Evolutionary conservation across 495 filamentous ascomycete genomes (phyloP).

Genomic region (Penicillium macrosclerotiorum): DNA sequence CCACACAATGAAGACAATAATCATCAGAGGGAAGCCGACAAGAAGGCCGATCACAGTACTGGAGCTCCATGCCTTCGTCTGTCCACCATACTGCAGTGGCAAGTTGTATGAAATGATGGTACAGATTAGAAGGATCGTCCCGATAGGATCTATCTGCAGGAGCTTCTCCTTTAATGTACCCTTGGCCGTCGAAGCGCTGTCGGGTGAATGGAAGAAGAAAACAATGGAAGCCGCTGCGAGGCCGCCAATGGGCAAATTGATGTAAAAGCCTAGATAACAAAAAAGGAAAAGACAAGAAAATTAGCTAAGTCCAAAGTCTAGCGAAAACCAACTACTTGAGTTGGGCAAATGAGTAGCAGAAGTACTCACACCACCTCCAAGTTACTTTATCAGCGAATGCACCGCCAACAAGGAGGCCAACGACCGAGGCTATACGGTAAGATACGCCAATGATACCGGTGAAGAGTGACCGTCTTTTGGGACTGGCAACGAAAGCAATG

Average conservation of each 20-base stretch:
- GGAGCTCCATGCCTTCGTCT: slow-evolving; percentile 27
- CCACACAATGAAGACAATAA: neutral
- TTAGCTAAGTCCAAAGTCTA: no score
- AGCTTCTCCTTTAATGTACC: slow-evolving; percentile 27
- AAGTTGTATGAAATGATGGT: slow-evolving; percentile 34
- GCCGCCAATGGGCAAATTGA: slow-evolving; percentile 55
- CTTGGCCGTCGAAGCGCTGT: slow-evolving; percentile 13
- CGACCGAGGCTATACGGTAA: slow-evolving; percentile 38
- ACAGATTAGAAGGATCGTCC: slow-evolving; percentile 22
- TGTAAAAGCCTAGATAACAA: no score
- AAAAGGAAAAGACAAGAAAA: no score
- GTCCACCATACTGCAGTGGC: slow-evolving; percentile 40
- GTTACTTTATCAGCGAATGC: slow-evolving; percentile 41
- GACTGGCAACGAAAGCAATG: slow-evolving; percentile 30
- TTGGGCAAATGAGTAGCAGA: no score
- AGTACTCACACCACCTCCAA: slow-evolving; percentile 58
- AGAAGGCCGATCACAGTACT: slow-evolving; percentile 29
- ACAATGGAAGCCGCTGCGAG: slow-evolving; percentile 33
- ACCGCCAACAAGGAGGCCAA: slow-evolving; percentile 50
- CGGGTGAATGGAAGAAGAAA: slow-evolving; percentile 38
- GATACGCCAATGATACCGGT: slow-evolving; percentile 39
- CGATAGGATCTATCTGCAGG: slow-evolving; percentile 30
- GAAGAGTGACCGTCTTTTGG: slow-evolving; percentile 31
- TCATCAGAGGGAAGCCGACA: neutral
- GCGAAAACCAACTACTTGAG: no score